phyloP scores from a whole-genome alignment of 2,329 filamentous ascomycete species.

The Stagonosporopsis tanaceti region DNA sequence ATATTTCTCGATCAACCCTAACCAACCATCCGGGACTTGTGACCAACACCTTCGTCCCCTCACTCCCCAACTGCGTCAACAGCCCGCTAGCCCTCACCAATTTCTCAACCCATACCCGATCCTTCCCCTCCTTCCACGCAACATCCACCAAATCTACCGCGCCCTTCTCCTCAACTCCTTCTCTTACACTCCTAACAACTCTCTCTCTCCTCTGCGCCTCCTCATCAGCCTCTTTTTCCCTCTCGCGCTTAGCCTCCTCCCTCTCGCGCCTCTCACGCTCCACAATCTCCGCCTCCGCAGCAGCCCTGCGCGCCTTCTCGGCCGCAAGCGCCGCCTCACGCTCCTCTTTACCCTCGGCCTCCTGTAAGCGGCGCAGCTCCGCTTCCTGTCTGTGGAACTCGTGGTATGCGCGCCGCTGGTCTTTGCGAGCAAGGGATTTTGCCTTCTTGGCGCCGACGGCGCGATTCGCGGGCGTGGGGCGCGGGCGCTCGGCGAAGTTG shows the following conservation, averaged over 20 bases:
- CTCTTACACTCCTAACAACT: slow-evolving; percentile 41
- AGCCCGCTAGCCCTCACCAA: slow-evolving; percentile 53
- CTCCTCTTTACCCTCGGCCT: slow-evolving; percentile 55
- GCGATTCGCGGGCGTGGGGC: slow-evolving; percentile 40
- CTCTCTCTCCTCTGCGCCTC: slow-evolving; percentile 42
- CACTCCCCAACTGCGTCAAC: slow-evolving; percentile 39
- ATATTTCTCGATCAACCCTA: slow-evolving; percentile 48
- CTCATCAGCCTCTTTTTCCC: slow-evolving; percentile 48
- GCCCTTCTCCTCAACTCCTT: slow-evolving; percentile 29
- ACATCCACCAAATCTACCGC: slow-evolving; percentile 51
- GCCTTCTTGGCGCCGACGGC: slow-evolving; percentile 59
- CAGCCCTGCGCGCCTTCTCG: slow-evolving; percentile 52
- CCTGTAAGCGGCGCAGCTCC: slow-evolving; percentile 54
- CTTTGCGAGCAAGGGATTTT: slow-evolving; percentile 56
- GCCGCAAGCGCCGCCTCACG: slow-evolving; percentile 53
- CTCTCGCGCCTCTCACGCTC: slow-evolving; percentile 52
- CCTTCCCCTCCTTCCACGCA: slow-evolving; percentile 52
- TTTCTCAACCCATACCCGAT: slow-evolving; percentile 54
- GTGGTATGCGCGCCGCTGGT: slow-evolving; percentile 56
- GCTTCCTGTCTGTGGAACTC: slow-evolving; percentile 60
- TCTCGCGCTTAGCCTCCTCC: slow-evolving; percentile 50
- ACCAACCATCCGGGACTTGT: slow-evolving; percentile 56
- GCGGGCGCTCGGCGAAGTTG: slow-evolving; percentile 31
- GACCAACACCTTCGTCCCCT: slow-evolving; percentile 48
- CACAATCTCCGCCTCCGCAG: slow-evolving; percentile 54